Evolutionary conservation across 108 stramenopile genomes (phyloP).

Genomic region (Nitzschia sp.): DNA sequence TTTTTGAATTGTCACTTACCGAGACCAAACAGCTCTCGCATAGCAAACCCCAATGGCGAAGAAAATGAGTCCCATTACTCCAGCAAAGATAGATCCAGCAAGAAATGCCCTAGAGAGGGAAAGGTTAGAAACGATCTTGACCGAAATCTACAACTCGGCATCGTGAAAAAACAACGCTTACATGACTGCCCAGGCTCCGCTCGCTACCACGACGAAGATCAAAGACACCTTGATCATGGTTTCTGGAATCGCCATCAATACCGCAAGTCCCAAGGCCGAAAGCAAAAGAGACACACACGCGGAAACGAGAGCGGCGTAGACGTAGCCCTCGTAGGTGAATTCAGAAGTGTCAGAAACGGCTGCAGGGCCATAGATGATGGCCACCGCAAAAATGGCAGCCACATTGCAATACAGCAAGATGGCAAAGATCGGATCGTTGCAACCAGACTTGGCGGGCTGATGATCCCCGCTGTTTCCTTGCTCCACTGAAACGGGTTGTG

Average conservation of each 20-base stretch:
- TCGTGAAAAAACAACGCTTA: too few relatives aligned
- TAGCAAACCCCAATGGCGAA: conserved; percentile 63
- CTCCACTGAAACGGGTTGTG: not conserved
- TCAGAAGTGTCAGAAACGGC: conserved; percentile 34
- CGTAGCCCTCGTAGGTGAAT: conserved; percentile 47
- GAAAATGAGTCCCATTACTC: conserved; percentile 65
- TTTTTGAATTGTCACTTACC: not conserved
- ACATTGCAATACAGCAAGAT: conserved; percentile 63
- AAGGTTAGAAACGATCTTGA: too few relatives aligned
- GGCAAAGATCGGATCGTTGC: conserved; percentile 88
- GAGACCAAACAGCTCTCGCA: conserved; percentile 40
- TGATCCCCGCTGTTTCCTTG: not conserved
- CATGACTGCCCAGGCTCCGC: conserved; percentile 47
- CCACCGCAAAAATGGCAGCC: conserved; percentile 59
- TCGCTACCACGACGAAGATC: conserved; percentile 56
- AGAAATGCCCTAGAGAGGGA: too few relatives aligned
- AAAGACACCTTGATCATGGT: conserved; percentile 74
- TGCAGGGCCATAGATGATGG: conserved; percentile 45
- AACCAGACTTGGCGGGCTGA: conserved; percentile 39
- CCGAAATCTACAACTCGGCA: too few relatives aligned
- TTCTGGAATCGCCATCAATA: conserved; percentile 72
- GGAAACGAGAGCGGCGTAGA: conserved; percentile 45
- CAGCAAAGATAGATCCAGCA: conserved; percentile 43
- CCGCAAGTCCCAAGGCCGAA: conserved; percentile 45
- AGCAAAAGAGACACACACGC: conserved; percentile 48